These are phyloP conservation scores for Microcos paniculata DNA, from an alignment of 345 rosid genomes.

Conservation along the genomic window DNA sequence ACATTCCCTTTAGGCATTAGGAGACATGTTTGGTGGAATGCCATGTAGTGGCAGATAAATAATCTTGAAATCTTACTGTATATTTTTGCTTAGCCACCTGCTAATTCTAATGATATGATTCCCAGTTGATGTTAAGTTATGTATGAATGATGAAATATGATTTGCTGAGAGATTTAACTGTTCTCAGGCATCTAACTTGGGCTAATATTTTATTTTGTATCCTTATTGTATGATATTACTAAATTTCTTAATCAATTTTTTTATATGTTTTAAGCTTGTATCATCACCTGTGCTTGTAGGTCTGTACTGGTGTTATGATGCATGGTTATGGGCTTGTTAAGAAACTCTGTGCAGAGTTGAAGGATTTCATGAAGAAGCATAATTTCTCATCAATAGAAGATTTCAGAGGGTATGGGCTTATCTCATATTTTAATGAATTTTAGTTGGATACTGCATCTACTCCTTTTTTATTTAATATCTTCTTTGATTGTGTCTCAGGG, in stretches of 20 bases:
- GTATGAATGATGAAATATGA: background rate
- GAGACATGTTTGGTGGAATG: background rate
- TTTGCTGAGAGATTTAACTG: background rate
- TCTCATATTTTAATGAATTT: background rate
- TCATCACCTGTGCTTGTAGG: constrained; percentile 38
- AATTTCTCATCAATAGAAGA: constrained; percentile 81
- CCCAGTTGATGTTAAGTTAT: background rate
- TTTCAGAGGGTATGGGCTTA: constrained; percentile 74
- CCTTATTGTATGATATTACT: background rate
- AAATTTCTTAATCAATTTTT: background rate
- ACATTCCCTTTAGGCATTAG: too few relatives aligned
- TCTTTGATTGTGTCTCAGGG: constrained; percentile 32
- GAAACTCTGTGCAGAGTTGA: constrained; percentile 71
- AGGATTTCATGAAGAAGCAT: constrained; percentile 87
- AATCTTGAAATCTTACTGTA: background rate
- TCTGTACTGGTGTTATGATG: constrained; percentile 98
- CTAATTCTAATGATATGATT: background rate
- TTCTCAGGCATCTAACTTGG: background rate
- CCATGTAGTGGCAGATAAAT: background rate
- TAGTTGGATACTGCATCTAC: background rate
- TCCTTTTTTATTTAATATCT: background rate
- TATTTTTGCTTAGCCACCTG: background rate
- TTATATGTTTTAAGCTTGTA: background rate
- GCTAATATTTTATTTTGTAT: background rate
- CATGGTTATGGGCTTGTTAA: constrained; percentile 93